Conservation (phyloP, 2,329 filamentous ascomycete genomes). For the Stylonectria norvegica region DNA sequence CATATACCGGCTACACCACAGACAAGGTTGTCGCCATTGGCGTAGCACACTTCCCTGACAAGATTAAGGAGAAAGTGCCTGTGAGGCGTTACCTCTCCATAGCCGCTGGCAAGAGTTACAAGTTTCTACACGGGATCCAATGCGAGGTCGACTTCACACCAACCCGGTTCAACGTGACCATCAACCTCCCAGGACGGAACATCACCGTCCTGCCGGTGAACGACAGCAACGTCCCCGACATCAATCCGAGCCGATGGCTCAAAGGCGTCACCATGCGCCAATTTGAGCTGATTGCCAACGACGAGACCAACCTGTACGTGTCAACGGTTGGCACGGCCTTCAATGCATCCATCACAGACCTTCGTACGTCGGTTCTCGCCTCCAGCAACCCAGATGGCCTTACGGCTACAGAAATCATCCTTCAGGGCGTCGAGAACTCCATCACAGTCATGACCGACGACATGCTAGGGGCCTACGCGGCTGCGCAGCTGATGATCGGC, state of each 20-base stretch:
- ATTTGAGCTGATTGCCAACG: conserved; percentile 35
- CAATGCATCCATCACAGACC: conserved; percentile 28
- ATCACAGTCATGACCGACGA: conserved; percentile 1
- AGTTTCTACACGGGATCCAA: background rate
- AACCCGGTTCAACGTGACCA: background rate
- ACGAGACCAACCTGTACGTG: conserved; percentile 35
- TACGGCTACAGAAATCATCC: background rate
- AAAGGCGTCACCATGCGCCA: conserved; percentile 27
- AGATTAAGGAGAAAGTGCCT: background rate
- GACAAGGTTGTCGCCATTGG: background rate
- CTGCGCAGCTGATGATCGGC: background rate
- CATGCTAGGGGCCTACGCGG: background rate
- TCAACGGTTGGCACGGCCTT: conserved; percentile 35
- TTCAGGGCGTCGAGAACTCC: background rate
- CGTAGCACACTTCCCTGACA: background rate
- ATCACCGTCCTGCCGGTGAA: background rate
- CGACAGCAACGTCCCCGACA: background rate
- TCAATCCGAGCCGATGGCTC: background rate
- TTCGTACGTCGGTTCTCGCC: conserved; percentile 2
- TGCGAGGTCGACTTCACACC: background rate
- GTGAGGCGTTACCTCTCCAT: background rate
- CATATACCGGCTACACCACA: background rate
- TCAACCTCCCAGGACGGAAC: background rate
- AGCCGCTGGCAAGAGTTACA: background rate
- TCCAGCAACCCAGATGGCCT: background rate